These are phyloP conservation scores for Irpex lacteus DNA, from an alignment of 1,284 basidiomycete species.

Conservation along the genomic window DNA sequence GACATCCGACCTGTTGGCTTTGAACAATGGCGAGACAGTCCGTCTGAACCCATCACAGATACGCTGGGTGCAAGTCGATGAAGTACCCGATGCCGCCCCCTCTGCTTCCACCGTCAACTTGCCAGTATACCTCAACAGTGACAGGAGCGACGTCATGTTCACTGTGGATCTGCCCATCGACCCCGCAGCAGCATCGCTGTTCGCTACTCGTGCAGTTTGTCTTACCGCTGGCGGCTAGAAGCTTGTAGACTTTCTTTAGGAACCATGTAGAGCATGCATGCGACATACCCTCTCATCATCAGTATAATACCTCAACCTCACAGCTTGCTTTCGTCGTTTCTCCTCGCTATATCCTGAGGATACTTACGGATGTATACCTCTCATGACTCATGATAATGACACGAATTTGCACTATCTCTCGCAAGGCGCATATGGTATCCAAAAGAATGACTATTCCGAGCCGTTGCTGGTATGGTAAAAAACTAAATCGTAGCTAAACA, in stretches of 20 bases:
- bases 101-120: conserved; percentile 58
- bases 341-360: neutral
- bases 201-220: conserved; percentile 80
- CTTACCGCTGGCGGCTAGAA: conserved; percentile 55
- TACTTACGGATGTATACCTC: neutral
- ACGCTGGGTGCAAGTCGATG: conserved; percentile 77
- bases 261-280: neutral
- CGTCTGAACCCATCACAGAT: conserved; percentile 78
- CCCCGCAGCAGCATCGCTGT: conserved; percentile 57
- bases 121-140: conserved; percentile 90
- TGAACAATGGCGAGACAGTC: conserved; percentile 82
- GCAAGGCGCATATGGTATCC: neutral
- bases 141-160: conserved; percentile 88
- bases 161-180: conserved; percentile 81
- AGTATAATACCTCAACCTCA: neutral
- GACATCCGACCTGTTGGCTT: conserved; percentile 58
- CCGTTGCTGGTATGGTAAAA: neutral
- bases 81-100: conserved; percentile 29
- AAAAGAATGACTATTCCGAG: neutral
- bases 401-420: neutral
- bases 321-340: neutral
- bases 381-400: neutral
- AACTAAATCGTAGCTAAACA: neutral
- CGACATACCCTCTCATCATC: conserved; percentile 5
- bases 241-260: neutral